Percentiles rank a stretch among this genome's conserved stretches.
Evolutionary conservation across 768 basidiomycete genomes (phyloP).

Genomic region (Cystobasidium tubakii): DNA sequence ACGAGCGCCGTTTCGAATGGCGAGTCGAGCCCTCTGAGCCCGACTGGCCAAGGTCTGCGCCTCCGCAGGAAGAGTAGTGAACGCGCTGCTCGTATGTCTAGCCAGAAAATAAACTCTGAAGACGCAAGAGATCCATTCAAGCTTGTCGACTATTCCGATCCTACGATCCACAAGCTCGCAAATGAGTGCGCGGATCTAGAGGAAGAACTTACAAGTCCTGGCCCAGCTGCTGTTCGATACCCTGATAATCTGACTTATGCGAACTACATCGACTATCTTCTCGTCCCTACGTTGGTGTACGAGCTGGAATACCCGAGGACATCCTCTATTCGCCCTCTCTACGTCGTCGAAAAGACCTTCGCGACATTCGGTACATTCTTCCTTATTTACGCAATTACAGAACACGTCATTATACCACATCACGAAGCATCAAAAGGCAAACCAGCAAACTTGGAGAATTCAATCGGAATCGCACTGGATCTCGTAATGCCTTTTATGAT

Average conservation of each 20-base stretch:
- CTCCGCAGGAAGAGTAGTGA: background rate
- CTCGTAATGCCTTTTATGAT: conserved; percentile 83
- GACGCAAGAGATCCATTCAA: conserved; percentile 31
- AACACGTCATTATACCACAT: conserved; percentile 84
- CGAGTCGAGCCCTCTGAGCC: background rate
- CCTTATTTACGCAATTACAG: conserved; percentile 75
- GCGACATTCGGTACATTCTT: conserved; percentile 96
- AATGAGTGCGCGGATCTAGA: conserved; percentile 69
- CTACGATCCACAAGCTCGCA: conserved; percentile 63
- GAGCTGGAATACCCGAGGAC: conserved; percentile 94
- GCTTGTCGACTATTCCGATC: conserved; percentile 59
- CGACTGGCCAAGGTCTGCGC: background rate
- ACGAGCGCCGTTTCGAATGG: background rate
- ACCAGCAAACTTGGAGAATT: conserved; percentile 65
- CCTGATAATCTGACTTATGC: conserved; percentile 74
- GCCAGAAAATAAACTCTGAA: conserved; percentile 8
- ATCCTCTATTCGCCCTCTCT: conserved; percentile 61
- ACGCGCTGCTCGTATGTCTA: background rate
- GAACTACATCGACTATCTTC: conserved; percentile 77
- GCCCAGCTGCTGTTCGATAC: conserved; percentile 65
- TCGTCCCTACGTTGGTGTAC: conserved; percentile 88
- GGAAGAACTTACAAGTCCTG: conserved; percentile 67
- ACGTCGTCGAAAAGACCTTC: conserved; percentile 66
- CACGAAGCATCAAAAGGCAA: conserved; percentile 51
- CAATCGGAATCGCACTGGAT: conserved; percentile 71